A percentile compares a stretch with the other conserved stretches of the same genome.
phyloP scores from a whole-genome alignment of 306 rosid species.

The Fragaria vesca region DNA sequence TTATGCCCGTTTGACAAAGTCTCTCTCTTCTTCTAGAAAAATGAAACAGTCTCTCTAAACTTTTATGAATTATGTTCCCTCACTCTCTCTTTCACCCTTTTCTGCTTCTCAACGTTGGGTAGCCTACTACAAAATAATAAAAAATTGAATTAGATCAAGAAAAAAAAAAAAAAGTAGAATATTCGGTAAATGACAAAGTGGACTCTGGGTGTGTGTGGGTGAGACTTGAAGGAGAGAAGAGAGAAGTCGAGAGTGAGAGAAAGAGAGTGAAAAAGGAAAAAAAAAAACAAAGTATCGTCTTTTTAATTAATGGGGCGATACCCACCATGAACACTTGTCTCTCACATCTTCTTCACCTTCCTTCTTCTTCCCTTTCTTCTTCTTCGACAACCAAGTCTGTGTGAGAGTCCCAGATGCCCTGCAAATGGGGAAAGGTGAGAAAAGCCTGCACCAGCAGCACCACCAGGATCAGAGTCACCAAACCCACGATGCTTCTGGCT shows the following conservation, averaged over 20 bases:
- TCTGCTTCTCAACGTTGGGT: constrained; percentile 62
- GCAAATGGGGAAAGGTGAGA: constrained; percentile 53
- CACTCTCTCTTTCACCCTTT: no score
- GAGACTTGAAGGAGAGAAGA: not conserved
- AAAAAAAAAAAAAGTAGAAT: not conserved
- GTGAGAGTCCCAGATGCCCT: constrained; percentile 47
- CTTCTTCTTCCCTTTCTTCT: constrained; percentile 13
- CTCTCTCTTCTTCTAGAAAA: no score
- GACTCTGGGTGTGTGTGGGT: constrained; percentile 1
- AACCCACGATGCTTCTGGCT: constrained; percentile 31
- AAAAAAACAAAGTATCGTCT: not conserved
- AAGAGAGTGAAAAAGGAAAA: not conserved
- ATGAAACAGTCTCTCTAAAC: no score
- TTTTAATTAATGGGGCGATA: constrained; percentile 7
- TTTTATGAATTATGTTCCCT: no score
- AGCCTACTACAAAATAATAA: constrained; percentile 50
- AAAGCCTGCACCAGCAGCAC: constrained; percentile 43
- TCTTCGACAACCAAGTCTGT: not conserved
- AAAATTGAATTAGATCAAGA: not conserved
- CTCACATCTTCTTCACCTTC: constrained; percentile 20
- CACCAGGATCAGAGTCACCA: constrained; percentile 39
- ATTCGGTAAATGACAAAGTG: not conserved
- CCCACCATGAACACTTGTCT: constrained; percentile 40
- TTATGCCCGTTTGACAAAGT: no score
- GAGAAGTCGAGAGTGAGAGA: not conserved